phyloP scores from a whole-genome alignment of 495 filamentous ascomycete genomes.

The Hypoxylon cercidicola region DNA sequence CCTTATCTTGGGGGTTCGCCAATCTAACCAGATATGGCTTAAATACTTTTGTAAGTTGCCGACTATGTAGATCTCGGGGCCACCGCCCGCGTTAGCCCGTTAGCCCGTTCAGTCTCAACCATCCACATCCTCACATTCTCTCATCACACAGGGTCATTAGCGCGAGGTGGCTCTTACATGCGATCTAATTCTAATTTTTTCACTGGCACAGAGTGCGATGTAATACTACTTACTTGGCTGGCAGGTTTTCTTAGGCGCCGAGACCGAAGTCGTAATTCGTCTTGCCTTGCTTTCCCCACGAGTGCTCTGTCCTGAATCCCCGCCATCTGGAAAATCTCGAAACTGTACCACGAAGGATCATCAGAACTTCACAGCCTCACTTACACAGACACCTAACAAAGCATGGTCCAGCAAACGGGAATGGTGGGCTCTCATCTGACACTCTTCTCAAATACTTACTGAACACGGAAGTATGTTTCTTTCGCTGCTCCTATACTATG shows the following conservation, averaged over 20 bases:
- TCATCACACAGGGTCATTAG: neutral
- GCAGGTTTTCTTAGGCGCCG: too few relatives aligned
- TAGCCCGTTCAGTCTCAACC: too few relatives aligned
- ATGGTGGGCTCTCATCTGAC: neutral
- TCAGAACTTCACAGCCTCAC: constrained; percentile 24
- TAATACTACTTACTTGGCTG: too few relatives aligned
- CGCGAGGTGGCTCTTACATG: constrained; percentile 1
- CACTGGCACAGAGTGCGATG: too few relatives aligned
- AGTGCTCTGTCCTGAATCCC: too few relatives aligned
- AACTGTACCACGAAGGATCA: constrained; percentile 30
- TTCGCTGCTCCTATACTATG: neutral
- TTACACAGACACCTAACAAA: constrained; percentile 3
- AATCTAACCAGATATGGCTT: constrained; percentile 12
- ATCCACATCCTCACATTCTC: neutral
- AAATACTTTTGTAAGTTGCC: constrained; percentile 3
- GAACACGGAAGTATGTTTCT: constrained; percentile 23
- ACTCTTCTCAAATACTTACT: constrained; percentile 5
- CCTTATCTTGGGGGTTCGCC: constrained; percentile 18
- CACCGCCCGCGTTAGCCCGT: constrained; percentile 2
- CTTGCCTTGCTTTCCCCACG: too few relatives aligned
- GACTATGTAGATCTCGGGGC: constrained; percentile 17
- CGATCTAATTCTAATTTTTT: neutral
- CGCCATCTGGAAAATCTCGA: too few relatives aligned
- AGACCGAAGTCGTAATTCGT: too few relatives aligned
- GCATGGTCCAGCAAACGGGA: constrained; percentile 5